These are phyloP conservation scores for Aspergillus sp. DNA, from an alignment of 2,329 filamentous ascomycete genomes.

Conservation along the genomic window DNA sequence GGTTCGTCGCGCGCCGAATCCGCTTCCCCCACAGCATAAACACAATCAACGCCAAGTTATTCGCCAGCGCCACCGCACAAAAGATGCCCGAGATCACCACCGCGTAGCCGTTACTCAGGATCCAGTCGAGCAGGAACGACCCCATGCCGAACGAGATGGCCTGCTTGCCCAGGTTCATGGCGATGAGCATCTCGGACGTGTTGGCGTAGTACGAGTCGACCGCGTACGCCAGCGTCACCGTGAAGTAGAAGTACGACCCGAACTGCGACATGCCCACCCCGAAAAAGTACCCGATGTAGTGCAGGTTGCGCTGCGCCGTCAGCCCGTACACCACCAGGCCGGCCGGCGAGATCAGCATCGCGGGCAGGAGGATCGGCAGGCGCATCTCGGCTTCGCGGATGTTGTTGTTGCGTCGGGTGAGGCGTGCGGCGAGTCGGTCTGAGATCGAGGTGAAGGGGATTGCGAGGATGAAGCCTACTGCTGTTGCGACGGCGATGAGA, in stretches of 20 bases:
- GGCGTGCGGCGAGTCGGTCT: slow-evolving; percentile 37
- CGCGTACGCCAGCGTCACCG: slow-evolving; percentile 60
- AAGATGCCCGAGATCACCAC: slow-evolving; percentile 55
- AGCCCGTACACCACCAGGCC: slow-evolving; percentile 33
- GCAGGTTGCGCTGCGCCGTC: slow-evolving; percentile 29
- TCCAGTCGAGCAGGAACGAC: slow-evolving; percentile 52
- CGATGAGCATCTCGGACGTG: slow-evolving; percentile 63
- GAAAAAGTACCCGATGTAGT: slow-evolving; percentile 47
- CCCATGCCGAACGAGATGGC: slow-evolving; percentile 56
- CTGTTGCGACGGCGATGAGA: slow-evolving; percentile 44
- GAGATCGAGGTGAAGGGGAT: slow-evolving; percentile 46
- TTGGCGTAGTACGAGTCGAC: slow-evolving; percentile 60
- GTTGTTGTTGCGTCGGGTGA: slow-evolving; percentile 37
- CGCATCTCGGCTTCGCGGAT: slow-evolving; percentile 45
- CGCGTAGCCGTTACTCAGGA: slow-evolving; percentile 49
- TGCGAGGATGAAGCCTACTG: slow-evolving; percentile 39
- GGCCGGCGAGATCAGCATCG: slow-evolving; percentile 29
- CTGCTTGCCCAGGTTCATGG: slow-evolving; percentile 59
- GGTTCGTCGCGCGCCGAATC: slow-evolving; percentile 47
- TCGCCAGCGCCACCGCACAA: slow-evolving; percentile 47
- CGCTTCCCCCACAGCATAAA: slow-evolving; percentile 54
- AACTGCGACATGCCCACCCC: slow-evolving; percentile 52
- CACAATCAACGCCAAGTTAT: slow-evolving; percentile 49
- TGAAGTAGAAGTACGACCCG: slow-evolving; percentile 56
- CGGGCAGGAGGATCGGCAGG: slow-evolving; percentile 32